phyloP scores from a whole-genome alignment of 768 basidiomycete species.

The Xerocomus potaroensis region DNA sequence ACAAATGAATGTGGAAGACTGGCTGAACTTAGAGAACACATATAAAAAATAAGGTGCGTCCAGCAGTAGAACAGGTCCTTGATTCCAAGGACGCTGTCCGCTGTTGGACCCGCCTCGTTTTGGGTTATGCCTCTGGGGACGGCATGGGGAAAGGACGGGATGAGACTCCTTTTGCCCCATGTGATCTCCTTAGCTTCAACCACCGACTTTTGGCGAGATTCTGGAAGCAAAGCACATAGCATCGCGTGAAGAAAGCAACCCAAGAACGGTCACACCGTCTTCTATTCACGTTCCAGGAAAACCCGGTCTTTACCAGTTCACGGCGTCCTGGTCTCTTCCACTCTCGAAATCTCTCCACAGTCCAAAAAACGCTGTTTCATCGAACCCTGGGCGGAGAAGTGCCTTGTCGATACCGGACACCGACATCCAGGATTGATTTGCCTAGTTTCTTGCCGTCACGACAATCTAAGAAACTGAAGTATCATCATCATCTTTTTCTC shows the following conservation, averaged over 20 bases:
- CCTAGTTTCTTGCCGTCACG: conserved; percentile 27
- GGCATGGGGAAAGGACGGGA: too few species aligned
- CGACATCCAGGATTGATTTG: conserved; percentile 10
- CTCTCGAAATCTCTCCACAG: conserved; percentile 8
- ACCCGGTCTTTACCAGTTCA: conserved; percentile 17
- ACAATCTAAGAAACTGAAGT: conserved; percentile 30
- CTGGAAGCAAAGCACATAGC: too few species aligned
- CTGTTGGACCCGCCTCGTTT: conserved; percentile 20
- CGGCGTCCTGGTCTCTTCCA: not conserved
- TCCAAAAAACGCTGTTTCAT: conserved; percentile 11
- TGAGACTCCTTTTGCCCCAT: too few species aligned
- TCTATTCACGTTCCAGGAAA: too few species aligned
- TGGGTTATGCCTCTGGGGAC: not conserved
- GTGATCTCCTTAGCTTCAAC: too few species aligned
- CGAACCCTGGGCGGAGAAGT: conserved; percentile 13
- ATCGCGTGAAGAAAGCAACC: too few species aligned
- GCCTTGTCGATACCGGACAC: conserved; percentile 17
- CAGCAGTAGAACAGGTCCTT: conserved; percentile 11
- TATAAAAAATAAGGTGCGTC: conserved; percentile 21
- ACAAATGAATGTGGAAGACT: too few species aligned
- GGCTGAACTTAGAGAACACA: not conserved
- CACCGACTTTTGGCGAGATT: too few species aligned
- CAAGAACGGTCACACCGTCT: too few species aligned
- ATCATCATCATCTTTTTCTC: not conserved
- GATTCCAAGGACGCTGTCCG: conserved; percentile 8